These are phyloP conservation scores for Ganoderma boninense DNA, from an alignment of 1,284 basidiomycete species.

Conservation along the genomic window DNA sequence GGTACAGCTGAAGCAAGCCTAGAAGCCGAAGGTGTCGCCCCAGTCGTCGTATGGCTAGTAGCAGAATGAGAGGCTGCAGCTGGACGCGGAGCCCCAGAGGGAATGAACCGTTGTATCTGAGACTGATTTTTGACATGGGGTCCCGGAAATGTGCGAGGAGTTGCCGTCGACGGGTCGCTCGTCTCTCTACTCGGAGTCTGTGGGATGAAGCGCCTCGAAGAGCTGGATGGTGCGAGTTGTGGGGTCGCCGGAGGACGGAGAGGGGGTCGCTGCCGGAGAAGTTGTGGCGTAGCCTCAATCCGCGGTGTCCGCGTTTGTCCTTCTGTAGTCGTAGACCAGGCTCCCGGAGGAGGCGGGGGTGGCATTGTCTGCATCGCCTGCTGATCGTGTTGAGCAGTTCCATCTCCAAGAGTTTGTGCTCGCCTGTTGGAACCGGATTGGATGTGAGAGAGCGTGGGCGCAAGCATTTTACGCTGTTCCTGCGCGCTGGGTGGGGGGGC, in stretches of 20 bases:
- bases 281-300: background rate
- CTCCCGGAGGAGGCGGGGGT: constrained; percentile 12
- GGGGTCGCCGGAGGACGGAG: constrained; percentile 26
- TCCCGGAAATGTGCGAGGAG: constrained; percentile 28
- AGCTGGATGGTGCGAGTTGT: constrained; percentile 12
- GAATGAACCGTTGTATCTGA: constrained; percentile 28
- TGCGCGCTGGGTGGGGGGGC: constrained; percentile 52
- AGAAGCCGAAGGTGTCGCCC: constrained; percentile 11
- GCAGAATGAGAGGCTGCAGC: constrained; percentile 18
- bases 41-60: constrained; percentile 8
- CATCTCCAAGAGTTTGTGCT: constrained; percentile 13
- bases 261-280: constrained; percentile 22
- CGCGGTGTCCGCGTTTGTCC: constrained; percentile 25
- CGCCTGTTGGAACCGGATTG: constrained; percentile 35
- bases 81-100: constrained; percentile 15
- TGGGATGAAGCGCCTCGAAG: constrained; percentile 29
- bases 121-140: constrained; percentile 25
- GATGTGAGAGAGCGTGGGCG: constrained; percentile 35
- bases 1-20: constrained; percentile 25
- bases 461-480: constrained; percentile 35
- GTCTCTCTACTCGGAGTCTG: constrained; percentile 25
- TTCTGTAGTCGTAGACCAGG: constrained; percentile 5
- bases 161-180: constrained; percentile 14
- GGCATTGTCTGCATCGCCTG: constrained; percentile 21
- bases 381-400: background rate